These are phyloP conservation scores for Pseudogymnoascus sp. DNA, from an alignment of 2,329 filamentous ascomycete genomes.

Conservation along the genomic window DNA sequence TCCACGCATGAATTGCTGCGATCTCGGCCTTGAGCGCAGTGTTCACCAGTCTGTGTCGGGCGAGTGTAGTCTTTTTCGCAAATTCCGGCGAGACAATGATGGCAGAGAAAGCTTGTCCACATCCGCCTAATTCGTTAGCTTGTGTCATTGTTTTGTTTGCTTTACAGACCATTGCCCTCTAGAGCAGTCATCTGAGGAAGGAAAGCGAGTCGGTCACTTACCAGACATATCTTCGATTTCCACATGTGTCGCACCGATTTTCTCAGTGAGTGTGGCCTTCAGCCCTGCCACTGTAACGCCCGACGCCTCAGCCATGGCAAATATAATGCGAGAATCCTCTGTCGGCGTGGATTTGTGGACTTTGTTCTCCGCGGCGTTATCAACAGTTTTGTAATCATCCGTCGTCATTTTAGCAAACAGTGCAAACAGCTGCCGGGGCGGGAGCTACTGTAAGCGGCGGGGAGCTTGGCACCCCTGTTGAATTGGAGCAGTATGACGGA, in stretches of 20 bases:
- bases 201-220: slow-evolving; percentile 37
- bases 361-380: slow-evolving; percentile 15
- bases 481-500: not conserved
- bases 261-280: slow-evolving; percentile 58
- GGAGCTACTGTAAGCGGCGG: slow-evolving; percentile 7
- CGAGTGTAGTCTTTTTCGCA: slow-evolving; percentile 54
- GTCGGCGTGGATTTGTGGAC: slow-evolving; percentile 20
- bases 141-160: not conserved
- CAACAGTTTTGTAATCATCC: slow-evolving; percentile 26
- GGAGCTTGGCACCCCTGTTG: slow-evolving; percentile 8
- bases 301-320: slow-evolving; percentile 46
- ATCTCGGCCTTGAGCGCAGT: slow-evolving; percentile 61
- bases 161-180: not conserved
- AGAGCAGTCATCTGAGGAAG: not conserved
- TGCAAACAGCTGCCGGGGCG: slow-evolving; percentile 24
- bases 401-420: slow-evolving; percentile 33
- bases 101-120: slow-evolving; percentile 63
- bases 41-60: slow-evolving; percentile 63
- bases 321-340: slow-evolving; percentile 24
- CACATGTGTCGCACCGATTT: slow-evolving; percentile 69
- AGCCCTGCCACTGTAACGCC: slow-evolving; percentile 69
- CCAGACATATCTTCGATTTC: slow-evolving; percentile 90
- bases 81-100: slow-evolving; percentile 58
- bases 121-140: slow-evolving; percentile 47
- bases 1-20: slow-evolving; percentile 70